Conservation (phyloP, 257 asterid genomes). For the Cruciata laevipes region DNA sequence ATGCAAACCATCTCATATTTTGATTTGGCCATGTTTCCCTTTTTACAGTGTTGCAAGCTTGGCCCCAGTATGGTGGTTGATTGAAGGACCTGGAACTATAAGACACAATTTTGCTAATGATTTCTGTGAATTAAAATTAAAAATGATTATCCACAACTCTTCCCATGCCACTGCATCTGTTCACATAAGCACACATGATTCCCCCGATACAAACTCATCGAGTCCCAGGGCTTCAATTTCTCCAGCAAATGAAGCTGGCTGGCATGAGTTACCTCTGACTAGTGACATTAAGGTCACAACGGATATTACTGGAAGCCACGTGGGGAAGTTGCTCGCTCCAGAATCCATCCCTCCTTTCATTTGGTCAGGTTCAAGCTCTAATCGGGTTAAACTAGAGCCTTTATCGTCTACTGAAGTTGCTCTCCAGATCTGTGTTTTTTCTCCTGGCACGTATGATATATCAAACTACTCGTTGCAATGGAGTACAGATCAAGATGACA, state of each 20-base stretch:
- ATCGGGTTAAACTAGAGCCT: slow-evolving; percentile 49
- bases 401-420: slow-evolving; percentile 52
- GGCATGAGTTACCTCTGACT: slow-evolving; percentile 55
- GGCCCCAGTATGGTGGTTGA: slow-evolving; percentile 81
- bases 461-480: slow-evolving; percentile 79
- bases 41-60: slow-evolving; percentile 41
- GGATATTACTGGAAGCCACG: slow-evolving; percentile 34
- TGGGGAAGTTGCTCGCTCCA: slow-evolving; percentile 28
- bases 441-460: slow-evolving; percentile 82
- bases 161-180: slow-evolving; percentile 47
- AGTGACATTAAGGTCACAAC: slow-evolving; percentile 48
- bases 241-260: slow-evolving; percentile 67
- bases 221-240: slow-evolving; percentile 26
- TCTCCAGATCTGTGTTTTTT: slow-evolving; percentile 58
- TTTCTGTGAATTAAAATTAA: slow-evolving; percentile 63
- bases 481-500: slow-evolving; percentile 33
- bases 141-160: slow-evolving; percentile 62
- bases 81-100: slow-evolving; percentile 60
- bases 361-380: slow-evolving; percentile 83
- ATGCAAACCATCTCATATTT: neutral
- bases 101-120: slow-evolving; percentile 51
- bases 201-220: slow-evolving; percentile 21
- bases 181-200: slow-evolving; percentile 45
- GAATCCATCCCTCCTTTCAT: slow-evolving; percentile 56
- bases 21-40: neutral